Percentiles rank a stretch among this genome's conserved stretches.
Conservation (phyloP, 2,329 filamentous ascomycete genomes). For the Talaromyces verruculosus region DNA sequence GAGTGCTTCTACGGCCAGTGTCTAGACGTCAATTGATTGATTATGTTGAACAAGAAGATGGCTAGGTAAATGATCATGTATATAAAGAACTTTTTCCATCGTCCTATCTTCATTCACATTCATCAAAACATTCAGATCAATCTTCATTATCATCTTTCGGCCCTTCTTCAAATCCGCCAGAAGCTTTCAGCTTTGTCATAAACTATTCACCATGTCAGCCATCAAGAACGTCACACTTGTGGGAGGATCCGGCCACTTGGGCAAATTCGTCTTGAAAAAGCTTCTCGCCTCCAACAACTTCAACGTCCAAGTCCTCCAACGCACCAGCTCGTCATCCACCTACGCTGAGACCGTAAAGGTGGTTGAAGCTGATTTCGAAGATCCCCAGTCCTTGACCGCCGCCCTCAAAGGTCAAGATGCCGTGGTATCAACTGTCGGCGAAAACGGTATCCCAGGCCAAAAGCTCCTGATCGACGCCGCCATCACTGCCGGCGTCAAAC, state of each 20-base stretch:
- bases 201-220: slow-evolving; percentile 6
- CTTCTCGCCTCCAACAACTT: slow-evolving; percentile 48
- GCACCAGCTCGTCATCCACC: slow-evolving; percentile 44
- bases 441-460: slow-evolving; percentile 42
- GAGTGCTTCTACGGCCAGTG: no score
- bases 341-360: slow-evolving; percentile 44
- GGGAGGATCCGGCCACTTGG: slow-evolving; percentile 16
- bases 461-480: slow-evolving; percentile 59
- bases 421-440: slow-evolving; percentile 26
- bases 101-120: no score
- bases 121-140: no score
- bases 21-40: no score
- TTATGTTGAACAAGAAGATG: background rate
- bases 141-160: background rate
- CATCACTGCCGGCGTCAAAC: slow-evolving; percentile 58
- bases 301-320: slow-evolving; percentile 57
- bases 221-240: slow-evolving; percentile 20
- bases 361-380: slow-evolving; percentile 50
- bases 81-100: no score
- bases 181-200: background rate
- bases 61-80: background rate
- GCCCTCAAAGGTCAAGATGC: slow-evolving; percentile 26
- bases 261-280: slow-evolving; percentile 36
- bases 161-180: no score
- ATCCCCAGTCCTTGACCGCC: slow-evolving; percentile 32